Evolutionary conservation across 2,329 filamentous ascomycete species (phyloP).

Genomic region (Neofusicoccum sp.): DNA sequence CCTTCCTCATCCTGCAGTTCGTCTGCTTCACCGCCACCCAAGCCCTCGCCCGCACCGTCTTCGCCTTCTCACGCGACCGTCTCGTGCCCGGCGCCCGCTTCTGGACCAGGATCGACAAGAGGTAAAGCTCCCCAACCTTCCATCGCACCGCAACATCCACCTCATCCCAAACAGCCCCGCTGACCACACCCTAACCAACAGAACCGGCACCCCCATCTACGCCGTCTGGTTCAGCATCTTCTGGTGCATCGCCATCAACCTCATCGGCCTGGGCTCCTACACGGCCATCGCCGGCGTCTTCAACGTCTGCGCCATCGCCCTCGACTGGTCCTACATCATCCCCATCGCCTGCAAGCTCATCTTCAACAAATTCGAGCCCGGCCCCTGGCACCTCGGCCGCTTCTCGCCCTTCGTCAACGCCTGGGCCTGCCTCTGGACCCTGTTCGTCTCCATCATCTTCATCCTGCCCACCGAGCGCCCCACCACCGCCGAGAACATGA

Average conservation of each 20-base stretch:
- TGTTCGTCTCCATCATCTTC: conserved; percentile 24
- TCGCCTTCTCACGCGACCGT: conserved; percentile 58
- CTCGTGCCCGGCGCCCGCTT: conserved; percentile 51
- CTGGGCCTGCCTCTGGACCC: conserved; percentile 24
- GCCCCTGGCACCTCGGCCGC: conserved; percentile 25
- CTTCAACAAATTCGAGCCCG: conserved; percentile 54
- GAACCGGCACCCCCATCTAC: conserved; percentile 55
- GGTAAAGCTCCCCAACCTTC: conserved; percentile 12
- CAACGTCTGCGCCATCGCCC: conserved; percentile 58
- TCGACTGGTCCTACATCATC: conserved; percentile 60
- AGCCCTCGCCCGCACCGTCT: conserved; percentile 56
- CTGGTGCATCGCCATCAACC: conserved; percentile 60
- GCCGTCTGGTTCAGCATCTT: conserved; percentile 60
- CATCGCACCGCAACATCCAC: too few relatives aligned
- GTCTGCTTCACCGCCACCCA: conserved; percentile 62
- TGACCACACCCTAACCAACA: background rate
- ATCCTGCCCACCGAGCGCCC: conserved; percentile 24
- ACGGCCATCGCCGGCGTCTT: conserved; percentile 57
- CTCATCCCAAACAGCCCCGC: background rate
- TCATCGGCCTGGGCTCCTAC: conserved; percentile 61
- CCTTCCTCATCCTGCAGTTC: conserved; percentile 61
- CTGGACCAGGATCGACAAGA: conserved; percentile 54
- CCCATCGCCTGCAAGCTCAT: conserved; percentile 68
- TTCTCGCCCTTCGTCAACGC: conserved; percentile 21
- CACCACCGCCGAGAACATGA: conserved; percentile 25